phyloP scores from a whole-genome alignment of 495 filamentous ascomycete species.

The Pyrenula massariospora region DNA sequence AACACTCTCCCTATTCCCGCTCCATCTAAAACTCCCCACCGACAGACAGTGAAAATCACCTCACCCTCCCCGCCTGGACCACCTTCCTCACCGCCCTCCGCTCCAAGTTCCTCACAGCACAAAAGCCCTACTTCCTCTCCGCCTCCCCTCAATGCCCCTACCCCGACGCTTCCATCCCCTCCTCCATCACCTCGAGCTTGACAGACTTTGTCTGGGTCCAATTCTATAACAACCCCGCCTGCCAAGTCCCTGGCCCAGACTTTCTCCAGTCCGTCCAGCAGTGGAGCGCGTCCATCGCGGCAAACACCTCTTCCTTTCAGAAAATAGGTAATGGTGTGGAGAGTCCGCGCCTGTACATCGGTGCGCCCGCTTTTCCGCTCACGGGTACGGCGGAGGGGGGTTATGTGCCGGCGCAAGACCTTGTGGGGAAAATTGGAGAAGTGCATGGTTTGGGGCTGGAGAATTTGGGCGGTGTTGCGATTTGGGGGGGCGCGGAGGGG shows the following conservation, averaged over 20 bases:
- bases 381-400: background rate
- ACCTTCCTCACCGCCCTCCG: conserved; percentile 34
- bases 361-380: background rate
- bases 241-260: conserved; percentile 2
- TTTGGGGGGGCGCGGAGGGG: conserved; percentile 8
- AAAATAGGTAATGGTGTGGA: background rate
- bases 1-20: background rate
- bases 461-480: conserved; percentile 15
- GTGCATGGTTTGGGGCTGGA: conserved; percentile 23
- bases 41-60: conserved; percentile 15
- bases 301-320: background rate
- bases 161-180: conserved; percentile 41
- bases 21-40: background rate
- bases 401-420: background rate
- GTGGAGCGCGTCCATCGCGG: background rate
- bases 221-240: conserved; percentile 32
- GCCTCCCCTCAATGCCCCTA: conserved; percentile 45
- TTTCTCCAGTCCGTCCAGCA: background rate
- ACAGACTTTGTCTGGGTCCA: conserved; percentile 33
- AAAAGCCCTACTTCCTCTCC: conserved; percentile 40
- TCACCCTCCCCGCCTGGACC: conserved; percentile 23
- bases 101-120: conserved; percentile 21
- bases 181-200: conserved; percentile 15
- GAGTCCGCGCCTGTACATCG: background rate
- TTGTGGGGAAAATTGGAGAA: conserved; percentile 21